These are phyloP conservation scores for Neostapfia colusana DNA, from an alignment of 176 grass and related monocot genomes.

Conservation along the genomic window DNA sequence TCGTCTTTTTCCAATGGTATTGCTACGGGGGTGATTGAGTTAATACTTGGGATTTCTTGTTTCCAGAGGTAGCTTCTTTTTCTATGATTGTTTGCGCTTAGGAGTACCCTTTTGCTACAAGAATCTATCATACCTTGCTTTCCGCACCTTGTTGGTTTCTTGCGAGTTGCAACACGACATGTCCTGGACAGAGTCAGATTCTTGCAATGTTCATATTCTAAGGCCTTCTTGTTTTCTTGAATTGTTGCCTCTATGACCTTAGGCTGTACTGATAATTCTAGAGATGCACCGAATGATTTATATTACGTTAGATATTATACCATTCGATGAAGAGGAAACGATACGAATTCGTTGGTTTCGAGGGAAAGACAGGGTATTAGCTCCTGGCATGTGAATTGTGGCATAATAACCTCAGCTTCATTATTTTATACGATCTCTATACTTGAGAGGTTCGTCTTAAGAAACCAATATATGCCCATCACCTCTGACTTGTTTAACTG, in stretches of 20 bases:
- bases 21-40: background rate
- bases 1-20: background rate
- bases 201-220: conserved; percentile 9
- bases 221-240: background rate
- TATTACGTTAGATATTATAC: too few species aligned
- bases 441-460: background rate
- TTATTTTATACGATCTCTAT: background rate
- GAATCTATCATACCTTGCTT: conserved; percentile 40
- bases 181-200: conserved; percentile 10
- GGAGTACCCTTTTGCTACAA: background rate
- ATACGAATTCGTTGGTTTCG: background rate
- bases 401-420: too few species aligned
- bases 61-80: background rate
- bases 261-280: background rate
- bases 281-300: background rate
- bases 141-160: conserved; percentile 37
- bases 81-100: conserved; percentile 5
- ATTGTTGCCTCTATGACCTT: background rate
- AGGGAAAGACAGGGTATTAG: background rate
- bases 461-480: background rate
- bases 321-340: too few species aligned
- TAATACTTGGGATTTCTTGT: background rate
- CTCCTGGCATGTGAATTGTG: too few species aligned
- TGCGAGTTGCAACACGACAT: conserved; percentile 8
- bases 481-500: background rate